Percentiles rank a stretch among this genome's conserved stretches.
Evolutionary conservation across 805 yeast species (phyloP).

Genomic region (Ogataea nitratoaversa): DNA sequence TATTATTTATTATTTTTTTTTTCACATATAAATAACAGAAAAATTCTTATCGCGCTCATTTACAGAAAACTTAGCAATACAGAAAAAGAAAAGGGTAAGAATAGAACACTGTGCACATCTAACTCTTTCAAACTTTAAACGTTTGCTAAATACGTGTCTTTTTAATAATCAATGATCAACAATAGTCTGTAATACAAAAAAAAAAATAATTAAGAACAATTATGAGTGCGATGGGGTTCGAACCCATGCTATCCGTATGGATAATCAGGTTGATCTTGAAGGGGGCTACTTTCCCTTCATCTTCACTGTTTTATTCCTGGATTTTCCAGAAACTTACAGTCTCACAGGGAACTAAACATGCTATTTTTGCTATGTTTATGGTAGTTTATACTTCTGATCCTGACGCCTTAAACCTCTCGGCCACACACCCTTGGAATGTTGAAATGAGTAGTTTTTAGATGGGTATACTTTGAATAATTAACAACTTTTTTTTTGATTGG

Average conservation of each 20-base stretch:
- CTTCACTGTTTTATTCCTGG: neutral
- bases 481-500: neutral
- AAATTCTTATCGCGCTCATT: neutral
- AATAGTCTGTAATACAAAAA: no score
- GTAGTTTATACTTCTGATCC: slow-evolving; percentile 2
- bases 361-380: neutral
- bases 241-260: slow-evolving; percentile 8
- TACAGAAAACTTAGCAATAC: neutral
- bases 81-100: neutral
- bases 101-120: neutral
- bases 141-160: neutral
- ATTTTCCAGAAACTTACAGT: neutral
- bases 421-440: slow-evolving; percentile 8
- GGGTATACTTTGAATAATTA: neutral
- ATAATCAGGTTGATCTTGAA: slow-evolving; percentile 4
- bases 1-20: no score
- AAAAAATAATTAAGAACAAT: neutral
- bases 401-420: slow-evolving; percentile 10
- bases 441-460: neutral
- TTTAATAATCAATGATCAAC: no score
- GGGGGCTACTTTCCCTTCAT: neutral
- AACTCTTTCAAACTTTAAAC: neutral
- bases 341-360: neutral
- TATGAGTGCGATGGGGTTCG: slow-evolving; percentile 9
- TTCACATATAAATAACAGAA: no score